Conservation (phyloP, 108 stramenopile species). For the Cyclotella baltica region DNA sequence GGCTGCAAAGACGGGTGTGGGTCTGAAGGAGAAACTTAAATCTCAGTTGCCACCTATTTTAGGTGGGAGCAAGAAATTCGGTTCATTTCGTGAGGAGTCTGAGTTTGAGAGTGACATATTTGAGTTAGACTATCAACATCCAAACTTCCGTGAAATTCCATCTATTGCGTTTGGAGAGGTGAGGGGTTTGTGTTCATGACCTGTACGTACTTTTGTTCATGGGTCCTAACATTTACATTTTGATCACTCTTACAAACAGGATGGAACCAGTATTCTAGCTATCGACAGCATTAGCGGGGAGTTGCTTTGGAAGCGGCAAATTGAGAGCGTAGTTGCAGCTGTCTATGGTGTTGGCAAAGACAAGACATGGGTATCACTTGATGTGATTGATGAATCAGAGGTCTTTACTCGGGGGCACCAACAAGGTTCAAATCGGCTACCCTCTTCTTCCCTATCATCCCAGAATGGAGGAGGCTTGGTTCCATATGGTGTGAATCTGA, state of each 20-base stretch:
- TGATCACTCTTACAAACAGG: constrained; percentile 18
- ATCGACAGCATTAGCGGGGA: constrained; percentile 49
- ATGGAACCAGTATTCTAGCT: constrained; percentile 69
- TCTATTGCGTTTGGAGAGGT: constrained; percentile 70
- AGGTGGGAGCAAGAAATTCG: constrained; percentile 24
- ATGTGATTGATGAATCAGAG: constrained; percentile 58
- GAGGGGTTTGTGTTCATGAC: neutral
- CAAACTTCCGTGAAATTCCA: constrained; percentile 53
- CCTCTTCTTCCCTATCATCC: constrained; percentile 12
- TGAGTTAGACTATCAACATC: constrained; percentile 22
- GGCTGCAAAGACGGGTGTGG: constrained; percentile 26
- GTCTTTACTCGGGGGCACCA: constrained; percentile 28
- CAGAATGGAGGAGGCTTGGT: constrained; percentile 24
- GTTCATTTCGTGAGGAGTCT: constrained; percentile 1
- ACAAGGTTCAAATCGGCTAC: neutral
- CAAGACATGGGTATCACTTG: constrained; percentile 65
- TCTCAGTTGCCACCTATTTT: constrained; percentile 28
- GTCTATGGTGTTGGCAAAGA: constrained; percentile 76
- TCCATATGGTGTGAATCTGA: constrained; percentile 23
- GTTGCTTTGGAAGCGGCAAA: constrained; percentile 65
- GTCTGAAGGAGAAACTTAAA: constrained; percentile 21
- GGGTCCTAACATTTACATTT: neutral
- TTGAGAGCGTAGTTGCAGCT: constrained; percentile 69
- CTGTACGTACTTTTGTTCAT: neutral
- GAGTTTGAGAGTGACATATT: constrained; percentile 14